Percentiles rank a stretch among this genome's conserved stretches.
Evolutionary conservation across 257 asterid genomes (phyloP).

Genomic region (Solanum verrucosum): DNA sequence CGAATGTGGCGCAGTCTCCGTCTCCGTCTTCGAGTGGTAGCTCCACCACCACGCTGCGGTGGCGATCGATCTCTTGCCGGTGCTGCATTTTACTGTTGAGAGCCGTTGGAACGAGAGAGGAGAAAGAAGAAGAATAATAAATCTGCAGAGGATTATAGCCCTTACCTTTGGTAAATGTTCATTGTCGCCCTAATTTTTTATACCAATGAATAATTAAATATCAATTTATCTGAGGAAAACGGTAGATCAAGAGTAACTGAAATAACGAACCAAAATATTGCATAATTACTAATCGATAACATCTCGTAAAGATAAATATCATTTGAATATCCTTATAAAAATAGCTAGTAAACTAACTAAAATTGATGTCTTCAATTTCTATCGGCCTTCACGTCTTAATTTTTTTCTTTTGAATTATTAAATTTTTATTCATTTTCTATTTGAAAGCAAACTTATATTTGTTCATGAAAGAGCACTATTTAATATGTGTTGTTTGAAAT

Average conservation of each 20-base stretch:
- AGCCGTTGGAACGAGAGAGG: background rate
- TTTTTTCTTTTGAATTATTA: background rate
- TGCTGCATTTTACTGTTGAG: conserved; percentile 13
- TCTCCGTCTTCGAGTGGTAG: conserved; percentile 31
- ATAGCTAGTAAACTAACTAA: background rate
- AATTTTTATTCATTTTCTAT: background rate
- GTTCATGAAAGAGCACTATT: too few species aligned
- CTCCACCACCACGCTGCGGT: conserved; percentile 36
- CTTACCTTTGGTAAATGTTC: background rate
- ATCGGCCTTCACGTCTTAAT: accelerated
- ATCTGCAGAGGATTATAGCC: background rate
- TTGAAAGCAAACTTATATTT: background rate
- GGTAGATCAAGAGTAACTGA: background rate
- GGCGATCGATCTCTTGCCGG: conserved; percentile 12
- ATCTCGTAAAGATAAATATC: background rate
- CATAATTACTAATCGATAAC: background rate
- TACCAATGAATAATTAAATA: background rate
- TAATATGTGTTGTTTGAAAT: background rate
- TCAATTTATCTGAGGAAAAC: background rate
- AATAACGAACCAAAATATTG: background rate
- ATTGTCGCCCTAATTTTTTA: background rate
- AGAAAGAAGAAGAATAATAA: too few species aligned
- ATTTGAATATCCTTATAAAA: background rate
- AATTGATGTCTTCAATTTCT: background rate
- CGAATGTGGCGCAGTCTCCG: conserved; percentile 25